A percentile compares a stretch with the other conserved stretches of the same genome.
These are phyloP conservation scores for Colletotrichum viniferum DNA, from an alignment of 2,329 filamentous ascomycete species.

Conservation along the genomic window DNA sequence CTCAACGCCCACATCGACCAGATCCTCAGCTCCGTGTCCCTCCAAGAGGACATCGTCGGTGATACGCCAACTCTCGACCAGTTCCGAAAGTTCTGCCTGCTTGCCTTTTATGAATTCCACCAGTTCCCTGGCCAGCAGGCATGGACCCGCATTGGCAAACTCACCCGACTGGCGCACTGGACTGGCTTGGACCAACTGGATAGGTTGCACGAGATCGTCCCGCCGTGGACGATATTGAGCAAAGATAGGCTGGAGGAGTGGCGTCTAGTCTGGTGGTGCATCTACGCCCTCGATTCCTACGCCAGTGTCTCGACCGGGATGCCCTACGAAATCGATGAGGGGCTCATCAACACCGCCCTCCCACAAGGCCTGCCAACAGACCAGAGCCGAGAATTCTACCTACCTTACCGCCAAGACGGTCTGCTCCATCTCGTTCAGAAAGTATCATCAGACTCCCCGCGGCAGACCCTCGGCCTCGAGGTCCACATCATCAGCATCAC, in stretches of 20 bases:
- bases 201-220: neutral
- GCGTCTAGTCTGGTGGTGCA: slow-evolving; percentile 23
- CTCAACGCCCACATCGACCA: neutral
- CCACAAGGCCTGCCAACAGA: neutral
- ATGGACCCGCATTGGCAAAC: slow-evolving; percentile 18
- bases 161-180: neutral
- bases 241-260: slow-evolving; percentile 9
- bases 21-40: neutral
- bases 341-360: neutral
- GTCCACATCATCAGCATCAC: neutral
- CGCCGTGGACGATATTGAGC: neutral
- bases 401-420: neutral
- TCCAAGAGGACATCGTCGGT: neutral
- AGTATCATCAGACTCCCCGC: neutral
- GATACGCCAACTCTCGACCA: slow-evolving; percentile 12
- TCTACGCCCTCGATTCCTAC: slow-evolving; percentile 23
- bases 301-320: slow-evolving; percentile 17
- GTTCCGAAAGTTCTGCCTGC: slow-evolving; percentile 16
- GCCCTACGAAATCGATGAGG: slow-evolving; percentile 5
- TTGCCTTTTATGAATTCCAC: slow-evolving; percentile 22
- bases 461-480: neutral
- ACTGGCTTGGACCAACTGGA: neutral
- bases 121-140: slow-evolving; percentile 24
- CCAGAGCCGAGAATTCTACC: neutral
- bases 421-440: neutral